These are phyloP conservation scores for Suhomyces guaymorum DNA, from an alignment of 1,139 yeast genomes.

Conservation along the genomic window DNA sequence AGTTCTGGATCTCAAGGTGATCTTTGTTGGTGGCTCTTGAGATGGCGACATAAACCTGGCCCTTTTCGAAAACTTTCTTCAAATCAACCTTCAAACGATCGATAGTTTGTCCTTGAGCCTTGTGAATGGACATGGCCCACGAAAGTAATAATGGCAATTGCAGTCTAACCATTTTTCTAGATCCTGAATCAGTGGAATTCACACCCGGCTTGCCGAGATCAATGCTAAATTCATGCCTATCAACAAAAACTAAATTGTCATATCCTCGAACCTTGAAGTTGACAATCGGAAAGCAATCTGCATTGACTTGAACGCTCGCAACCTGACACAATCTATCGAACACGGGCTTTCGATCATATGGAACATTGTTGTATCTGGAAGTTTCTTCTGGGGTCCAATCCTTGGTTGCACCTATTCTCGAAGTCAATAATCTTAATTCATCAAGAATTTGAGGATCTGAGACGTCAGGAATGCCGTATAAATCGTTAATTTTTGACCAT, in stretches of 20 bases:
- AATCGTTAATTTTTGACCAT: constrained; percentile 30
- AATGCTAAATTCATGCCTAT: constrained; percentile 72
- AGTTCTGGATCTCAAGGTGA: constrained; percentile 71
- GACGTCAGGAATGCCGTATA: constrained; percentile 25
- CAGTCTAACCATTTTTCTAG: constrained; percentile 45
- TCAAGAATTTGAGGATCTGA: constrained; percentile 24
- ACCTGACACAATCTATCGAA: constrained; percentile 30
- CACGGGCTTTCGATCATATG: constrained; percentile 27
- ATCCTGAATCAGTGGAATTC: constrained; percentile 4
- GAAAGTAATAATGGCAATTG: constrained; percentile 78
- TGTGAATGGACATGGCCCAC: constrained; percentile 91
- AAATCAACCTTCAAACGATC: constrained; percentile 77
- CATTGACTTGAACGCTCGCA: constrained; percentile 32
- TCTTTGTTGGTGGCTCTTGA: constrained; percentile 84
- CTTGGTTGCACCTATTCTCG: constrained; percentile 26
- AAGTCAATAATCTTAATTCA: constrained; percentile 31
- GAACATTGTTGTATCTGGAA: constrained; percentile 25
- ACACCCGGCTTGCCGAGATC: constrained; percentile 19
- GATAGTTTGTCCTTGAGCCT: constrained; percentile 89
- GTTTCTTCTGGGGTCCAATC: constrained; percentile 50
- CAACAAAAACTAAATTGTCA: constrained; percentile 47
- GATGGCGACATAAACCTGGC: constrained; percentile 94
- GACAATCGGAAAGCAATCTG: constrained; percentile 55
- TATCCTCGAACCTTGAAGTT: constrained; percentile 46
- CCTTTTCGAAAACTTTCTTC: constrained; percentile 72